Base-by-base conservation (phyloP, 2,329 filamentous ascomycete species). In the Hymenoscyphus occultus region DNA sequence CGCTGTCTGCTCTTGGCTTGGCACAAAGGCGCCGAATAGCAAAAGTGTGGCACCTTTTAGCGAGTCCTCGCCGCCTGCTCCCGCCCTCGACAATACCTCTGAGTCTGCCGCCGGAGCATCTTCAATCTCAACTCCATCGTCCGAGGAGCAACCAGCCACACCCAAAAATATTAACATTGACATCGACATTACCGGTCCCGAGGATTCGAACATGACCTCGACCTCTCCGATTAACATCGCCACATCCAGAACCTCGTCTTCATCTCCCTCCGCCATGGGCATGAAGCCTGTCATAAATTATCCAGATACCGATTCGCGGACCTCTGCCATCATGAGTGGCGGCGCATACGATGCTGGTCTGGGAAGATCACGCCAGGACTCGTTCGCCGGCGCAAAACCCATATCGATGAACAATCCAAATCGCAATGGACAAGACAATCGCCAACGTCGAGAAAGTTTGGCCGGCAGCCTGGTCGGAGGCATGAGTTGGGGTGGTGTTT, bases 401-500 rank as follows among this genome's bases (percentile, higher is more conserved):
- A 89, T 89, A 70, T 87, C 85, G 66, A 86, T 88, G 81, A 83
- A 74, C 65, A 89, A 87, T 72, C 82, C 85, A 61, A 87, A 87
- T 74, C 83, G 85, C 77, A 84, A 86, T 71, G 45, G 45, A n/a
- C 78, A 80, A 72, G 81, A 82, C 71, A 82, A 80, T 74, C 83
- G 85, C 67, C 83, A 80, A 62, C 82, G 86, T 68, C 81, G 86
- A 71, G 87, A 89, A 76, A 86, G 83, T 64, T 76, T 89, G 40
- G 86, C 86, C 16, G 86, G 86, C 59, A 89, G 86, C 74, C 77
- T 89, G 65, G 86, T 88, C 79, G 90, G 88, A 69, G 93, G 94
- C 73, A 93, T 97, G 89, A 97, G 93, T 79, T 99, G 94, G 93
- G 94, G 94, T 75, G 94, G 93, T 70, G 87, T 97, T 67, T 98